A percentile compares a stretch with the other conserved stretches of the same genome.
phyloP scores from a whole-genome alignment of 164 flowering plant species.

The Vitis rotundifolia region DNA sequence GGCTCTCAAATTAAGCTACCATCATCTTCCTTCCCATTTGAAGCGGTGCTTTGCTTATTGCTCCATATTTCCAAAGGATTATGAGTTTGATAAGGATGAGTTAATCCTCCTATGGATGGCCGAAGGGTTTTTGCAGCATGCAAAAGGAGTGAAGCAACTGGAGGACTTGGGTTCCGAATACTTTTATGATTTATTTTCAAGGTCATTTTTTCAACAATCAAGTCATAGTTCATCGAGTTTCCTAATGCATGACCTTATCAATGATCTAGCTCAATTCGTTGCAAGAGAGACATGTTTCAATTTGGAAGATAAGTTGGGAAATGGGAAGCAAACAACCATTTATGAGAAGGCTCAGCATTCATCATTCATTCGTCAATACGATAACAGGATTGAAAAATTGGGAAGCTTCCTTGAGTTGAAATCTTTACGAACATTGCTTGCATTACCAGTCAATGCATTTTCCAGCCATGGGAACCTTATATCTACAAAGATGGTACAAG shows the following conservation, averaged over 20 bases:
- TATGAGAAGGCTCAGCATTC: neutral
- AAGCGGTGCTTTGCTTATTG: slow-evolving; percentile 14
- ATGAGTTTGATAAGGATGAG: neutral
- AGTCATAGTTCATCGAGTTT: neutral
- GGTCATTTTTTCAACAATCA: slow-evolving; percentile 4
- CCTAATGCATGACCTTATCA: slow-evolving; percentile 5
- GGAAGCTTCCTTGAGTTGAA: neutral
- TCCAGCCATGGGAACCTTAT: no score
- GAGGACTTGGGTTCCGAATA: neutral
- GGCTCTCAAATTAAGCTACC: neutral
- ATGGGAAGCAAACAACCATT: no score
- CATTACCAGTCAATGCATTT: no score
- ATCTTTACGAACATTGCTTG: neutral
- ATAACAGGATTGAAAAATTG: no score
- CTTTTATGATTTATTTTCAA: neutral
- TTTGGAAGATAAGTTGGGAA: no score
- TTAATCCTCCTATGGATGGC: slow-evolving; percentile 9
- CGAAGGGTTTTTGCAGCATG: neutral
- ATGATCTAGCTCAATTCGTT: neutral
- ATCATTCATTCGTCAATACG: neutral
- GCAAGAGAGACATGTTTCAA: neutral
- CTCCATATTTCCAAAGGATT: slow-evolving; percentile 8
- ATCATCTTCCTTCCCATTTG: neutral
- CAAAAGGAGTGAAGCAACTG: neutral
- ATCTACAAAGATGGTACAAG: no score